phyloP scores from a whole-genome alignment of 2,329 filamentous ascomycete species.

The Penicillium sp. region DNA sequence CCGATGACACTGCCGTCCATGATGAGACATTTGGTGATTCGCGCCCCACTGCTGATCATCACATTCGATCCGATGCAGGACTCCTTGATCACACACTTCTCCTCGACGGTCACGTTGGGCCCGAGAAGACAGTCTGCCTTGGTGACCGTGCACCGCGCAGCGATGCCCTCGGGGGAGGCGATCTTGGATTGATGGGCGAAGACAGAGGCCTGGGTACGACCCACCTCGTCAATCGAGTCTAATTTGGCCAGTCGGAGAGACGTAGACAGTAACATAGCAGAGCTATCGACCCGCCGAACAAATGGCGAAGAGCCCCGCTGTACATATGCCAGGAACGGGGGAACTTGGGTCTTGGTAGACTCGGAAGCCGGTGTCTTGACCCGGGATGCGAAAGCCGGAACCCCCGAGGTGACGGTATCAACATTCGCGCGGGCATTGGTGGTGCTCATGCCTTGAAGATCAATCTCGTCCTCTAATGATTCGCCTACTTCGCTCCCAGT shows the following conservation, averaged over 20 bases:
- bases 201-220: constrained; percentile 55
- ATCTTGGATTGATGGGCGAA: constrained; percentile 76
- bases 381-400: constrained; percentile 24
- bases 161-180: constrained; percentile 75
- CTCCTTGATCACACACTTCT: constrained; percentile 88
- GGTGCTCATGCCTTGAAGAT: constrained; percentile 50
- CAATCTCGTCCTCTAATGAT: constrained; percentile 49
- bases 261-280: constrained; percentile 70
- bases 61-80: constrained; percentile 82
- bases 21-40: constrained; percentile 77
- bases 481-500: constrained; percentile 35
- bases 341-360: constrained; percentile 9
- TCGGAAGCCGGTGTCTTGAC: constrained; percentile 20
- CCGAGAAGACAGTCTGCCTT: constrained; percentile 75
- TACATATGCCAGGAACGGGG: constrained; percentile 71
- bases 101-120: constrained; percentile 82
- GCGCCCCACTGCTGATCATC: constrained; percentile 77
- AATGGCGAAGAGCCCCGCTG: constrained; percentile 58
- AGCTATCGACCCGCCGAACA: constrained; percentile 82
- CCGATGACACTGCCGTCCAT: constrained; percentile 90
- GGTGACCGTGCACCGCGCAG: constrained; percentile 73
- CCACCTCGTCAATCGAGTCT: constrained; percentile 58
- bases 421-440: constrained; percentile 39
- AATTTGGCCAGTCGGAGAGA: constrained; percentile 84
- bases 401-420: constrained; percentile 5